Evolutionary conservation across 371 early-diverging fungal species (phyloP).

Genomic region (Gilbertella persicaria): DNA sequence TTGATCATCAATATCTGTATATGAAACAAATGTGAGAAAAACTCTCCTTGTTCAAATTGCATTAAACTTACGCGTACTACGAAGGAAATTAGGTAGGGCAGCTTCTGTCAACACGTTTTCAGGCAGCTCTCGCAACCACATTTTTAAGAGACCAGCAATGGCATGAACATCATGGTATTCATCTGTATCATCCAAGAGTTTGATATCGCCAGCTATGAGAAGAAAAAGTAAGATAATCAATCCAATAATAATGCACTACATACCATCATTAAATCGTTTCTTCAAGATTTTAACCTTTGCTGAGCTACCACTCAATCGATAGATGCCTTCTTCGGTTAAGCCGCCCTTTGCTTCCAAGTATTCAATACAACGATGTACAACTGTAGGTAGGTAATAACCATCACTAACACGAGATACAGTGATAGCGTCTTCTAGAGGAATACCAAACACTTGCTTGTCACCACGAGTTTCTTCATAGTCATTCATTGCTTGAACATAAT

Average conservation of each 20-base stretch:
- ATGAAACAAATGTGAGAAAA: background rate
- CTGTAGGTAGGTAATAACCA: constrained; percentile 82
- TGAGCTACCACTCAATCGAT: constrained; percentile 85
- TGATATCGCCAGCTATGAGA: constrained; percentile 37
- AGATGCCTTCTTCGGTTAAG: constrained; percentile 92
- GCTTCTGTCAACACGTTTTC: constrained; percentile 82
- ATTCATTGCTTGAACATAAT: constrained; percentile 1
- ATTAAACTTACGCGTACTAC: constrained; percentile 60
- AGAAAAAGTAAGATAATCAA: background rate
- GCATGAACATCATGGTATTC: constrained; percentile 89
- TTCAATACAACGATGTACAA: constrained; percentile 94
- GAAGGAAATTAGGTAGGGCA: constrained; percentile 76
- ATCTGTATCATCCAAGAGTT: constrained; percentile 38
- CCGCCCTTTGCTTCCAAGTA: constrained; percentile 86
- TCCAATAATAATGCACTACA: background rate
- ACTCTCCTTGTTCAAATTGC: background rate
- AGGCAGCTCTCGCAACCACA: constrained; percentile 90
- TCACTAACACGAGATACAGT: constrained; percentile 65
- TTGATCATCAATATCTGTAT: constrained; percentile 69
- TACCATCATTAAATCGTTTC: constrained; percentile 74
- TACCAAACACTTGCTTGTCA: constrained; percentile 69
- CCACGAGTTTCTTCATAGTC: constrained; percentile 24
- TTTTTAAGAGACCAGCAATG: constrained; percentile 88
- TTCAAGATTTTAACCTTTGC: constrained; percentile 72
- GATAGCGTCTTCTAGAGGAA: constrained; percentile 67